Base-by-base conservation (phyloP, 2,329 filamentous ascomycete genomes). In the Ceratocystiopsis sp. region DNA sequence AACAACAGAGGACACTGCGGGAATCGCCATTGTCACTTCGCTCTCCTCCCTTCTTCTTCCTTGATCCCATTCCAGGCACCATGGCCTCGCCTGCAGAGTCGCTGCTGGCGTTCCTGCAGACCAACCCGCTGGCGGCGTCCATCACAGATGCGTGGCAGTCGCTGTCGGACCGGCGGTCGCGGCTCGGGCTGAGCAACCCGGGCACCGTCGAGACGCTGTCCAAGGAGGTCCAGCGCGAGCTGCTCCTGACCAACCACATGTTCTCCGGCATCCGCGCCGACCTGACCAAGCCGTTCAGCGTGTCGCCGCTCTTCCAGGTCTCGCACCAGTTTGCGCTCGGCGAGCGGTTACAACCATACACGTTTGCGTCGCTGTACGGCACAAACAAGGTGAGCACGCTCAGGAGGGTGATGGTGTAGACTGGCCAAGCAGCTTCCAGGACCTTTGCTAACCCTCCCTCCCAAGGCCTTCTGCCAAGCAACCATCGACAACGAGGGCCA, bases 291-390 rank as follows among this genome's bases (percentile, higher is more conserved):
- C 79, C 85, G 59, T 93, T 96, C 67, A 91, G 86, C 72, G 76
- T 93, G 61, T 76, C 79, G 45, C 91, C 91, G 46, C 69, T 96
- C 53, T 98, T 98, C 72, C 89, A 96, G 66, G 83, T 95, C 54
- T 95, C 89, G 51, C 91, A 98, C 67, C 84, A 91, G 54, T 91
- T 98, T 62, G 81, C 89, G 44, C 84, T 95, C 75, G 89, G 91
- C 54, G 85, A 94, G 64, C 78, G 82, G 52, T 71, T 93, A 61
- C 87, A 87, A 60, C 91, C 91, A 35, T 98, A 98, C 65, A 85
- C 84, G 44, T 94, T 96, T 65, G 84, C 86, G 53, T 84, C 84
- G 51, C 76, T 98, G 57, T 95, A 91, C 61, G 91, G 91, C 53
- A 94, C 84, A 52, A 82, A 81, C 63, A 89, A 85, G 72, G 89